Conservation (phyloP, 768 basidiomycete genomes). For the Tephrocybe sp. region DNA sequence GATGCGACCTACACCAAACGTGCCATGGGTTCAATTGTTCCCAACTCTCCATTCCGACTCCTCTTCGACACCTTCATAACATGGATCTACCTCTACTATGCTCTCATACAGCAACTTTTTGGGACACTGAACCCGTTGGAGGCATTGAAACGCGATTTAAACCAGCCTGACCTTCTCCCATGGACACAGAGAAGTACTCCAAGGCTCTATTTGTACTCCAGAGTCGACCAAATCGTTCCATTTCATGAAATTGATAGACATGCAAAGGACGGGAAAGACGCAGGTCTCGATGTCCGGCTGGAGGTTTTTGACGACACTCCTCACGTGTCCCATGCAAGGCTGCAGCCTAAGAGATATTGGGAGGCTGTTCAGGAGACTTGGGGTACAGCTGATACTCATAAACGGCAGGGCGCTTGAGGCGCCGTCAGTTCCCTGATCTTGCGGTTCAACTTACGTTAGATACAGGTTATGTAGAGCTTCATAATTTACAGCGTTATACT, state of each 20-base stretch:
- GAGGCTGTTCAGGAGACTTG: conserved; percentile 33
- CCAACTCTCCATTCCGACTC: conserved; percentile 25
- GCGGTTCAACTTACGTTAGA: too few relatives aligned
- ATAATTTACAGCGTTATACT: too few relatives aligned
- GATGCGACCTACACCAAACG: conserved; percentile 22
- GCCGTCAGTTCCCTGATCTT: too few relatives aligned
- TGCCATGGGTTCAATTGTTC: conserved; percentile 30
- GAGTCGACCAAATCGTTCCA: conserved; percentile 37
- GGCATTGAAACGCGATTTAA: conserved; percentile 25
- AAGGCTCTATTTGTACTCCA: conserved; percentile 46
- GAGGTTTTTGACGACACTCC: conserved; percentile 38
- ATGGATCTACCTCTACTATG: conserved; percentile 22
- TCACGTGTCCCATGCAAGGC: conserved; percentile 45
- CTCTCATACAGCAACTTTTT: conserved; percentile 21
- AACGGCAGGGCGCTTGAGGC: not conserved
- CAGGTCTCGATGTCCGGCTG: conserved; percentile 28
- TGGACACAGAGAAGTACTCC: conserved; percentile 37
- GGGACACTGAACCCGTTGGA: conserved; percentile 20
- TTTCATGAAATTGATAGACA: conserved; percentile 34
- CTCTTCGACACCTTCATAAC: conserved; percentile 23
- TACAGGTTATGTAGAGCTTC: too few relatives aligned
- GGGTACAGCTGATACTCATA: conserved; percentile 24
- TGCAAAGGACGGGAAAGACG: conserved; percentile 24
- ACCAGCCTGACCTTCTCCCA: conserved; percentile 30
- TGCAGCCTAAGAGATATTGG: conserved; percentile 45